Evolutionary conservation across 345 rosid species (phyloP), one percentile per base, ranked within the genome.

Genomic region (Linum tenue): DNA sequence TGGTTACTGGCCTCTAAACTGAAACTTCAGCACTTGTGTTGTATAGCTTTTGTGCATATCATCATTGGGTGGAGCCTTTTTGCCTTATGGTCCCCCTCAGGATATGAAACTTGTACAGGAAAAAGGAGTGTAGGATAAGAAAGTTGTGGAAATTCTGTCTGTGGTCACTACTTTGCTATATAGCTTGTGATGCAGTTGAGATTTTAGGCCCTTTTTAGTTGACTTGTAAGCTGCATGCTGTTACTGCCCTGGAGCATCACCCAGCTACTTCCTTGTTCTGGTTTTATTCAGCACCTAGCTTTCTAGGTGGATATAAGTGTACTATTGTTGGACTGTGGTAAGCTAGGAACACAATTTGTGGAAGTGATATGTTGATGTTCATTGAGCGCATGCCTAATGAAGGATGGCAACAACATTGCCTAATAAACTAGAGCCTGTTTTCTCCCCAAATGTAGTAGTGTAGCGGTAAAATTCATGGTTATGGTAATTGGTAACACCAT

Each of bases 321-420:
- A 22, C 31, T 22, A 22, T n/a, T 22, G 31, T 22, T 22, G 31
- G 31, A 22, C 31, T 22, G 31, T 22, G 31, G 0, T 22, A 22
- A 22, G 31, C 31, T 22, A 22, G 31, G 31, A 22, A 22, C 31
- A 22, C 31, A 22, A 22, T 11, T 55, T 55, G 58, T 55, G 15
- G n/a, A 31, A 55, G 56, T 37, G 62, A 50, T 53, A 16, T 42
- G 55, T 63, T 61, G 60, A 38, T 55, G 64, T 37, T 43, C 35
- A 41, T 55, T 17, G 67, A 63, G 43, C 40, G 17, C 38, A 43
- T 64, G 48, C 65, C 61, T 35, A 43, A 22, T 22, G 31, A 22
- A 22, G 31, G 31, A 22, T 22, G 31, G 31, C 31, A 22, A 22
- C 31, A 22, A 22, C 31, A 22, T 22, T 22, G 31, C 31, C 31